Conservation (phyloP, 2,329 filamentous ascomycete genomes). For the Nemania serpens region DNA sequence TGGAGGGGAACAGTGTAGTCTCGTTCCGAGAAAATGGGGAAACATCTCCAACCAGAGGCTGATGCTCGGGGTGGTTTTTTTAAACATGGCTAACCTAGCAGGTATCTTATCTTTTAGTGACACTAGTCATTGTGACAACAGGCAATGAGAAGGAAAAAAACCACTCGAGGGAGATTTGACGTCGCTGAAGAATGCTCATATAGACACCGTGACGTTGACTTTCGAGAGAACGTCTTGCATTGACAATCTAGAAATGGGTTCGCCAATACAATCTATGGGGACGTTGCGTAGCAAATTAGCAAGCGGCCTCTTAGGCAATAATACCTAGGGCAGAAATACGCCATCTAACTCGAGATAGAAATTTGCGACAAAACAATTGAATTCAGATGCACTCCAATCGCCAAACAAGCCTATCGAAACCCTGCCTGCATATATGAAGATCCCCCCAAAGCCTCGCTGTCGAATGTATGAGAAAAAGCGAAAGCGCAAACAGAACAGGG, state of each 20-base stretch:
- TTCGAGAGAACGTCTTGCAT: slow-evolving; percentile 5
- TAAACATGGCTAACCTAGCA: too few species aligned
- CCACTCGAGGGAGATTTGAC: too few species aligned
- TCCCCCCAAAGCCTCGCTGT: slow-evolving; percentile 38
- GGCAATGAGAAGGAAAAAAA: too few species aligned
- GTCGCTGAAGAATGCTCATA: not conserved
- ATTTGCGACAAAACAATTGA: slow-evolving; percentile 26
- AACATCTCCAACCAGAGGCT: too few species aligned
- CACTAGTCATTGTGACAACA: too few species aligned
- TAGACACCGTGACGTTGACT: slow-evolving; percentile 4
- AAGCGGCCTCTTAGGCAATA: not conserved
- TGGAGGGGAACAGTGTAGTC: too few species aligned
- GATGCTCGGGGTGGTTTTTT: too few species aligned
- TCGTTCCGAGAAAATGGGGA: too few species aligned
- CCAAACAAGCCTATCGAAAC: slow-evolving; percentile 42
- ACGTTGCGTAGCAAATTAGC: not conserved
- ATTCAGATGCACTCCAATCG: slow-evolving; percentile 44
- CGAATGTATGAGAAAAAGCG: slow-evolving; percentile 40
- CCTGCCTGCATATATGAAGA: slow-evolving; percentile 42
- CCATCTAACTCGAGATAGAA: slow-evolving; percentile 9
- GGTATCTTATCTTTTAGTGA: too few species aligned
- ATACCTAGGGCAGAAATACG: not conserved
- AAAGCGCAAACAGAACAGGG: slow-evolving; percentile 36
- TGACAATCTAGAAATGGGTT: slow-evolving; percentile 2
- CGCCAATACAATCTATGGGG: not conserved